Conservation (phyloP, 2,329 filamentous ascomycete species). For the Byssothecium circinans region DNA sequence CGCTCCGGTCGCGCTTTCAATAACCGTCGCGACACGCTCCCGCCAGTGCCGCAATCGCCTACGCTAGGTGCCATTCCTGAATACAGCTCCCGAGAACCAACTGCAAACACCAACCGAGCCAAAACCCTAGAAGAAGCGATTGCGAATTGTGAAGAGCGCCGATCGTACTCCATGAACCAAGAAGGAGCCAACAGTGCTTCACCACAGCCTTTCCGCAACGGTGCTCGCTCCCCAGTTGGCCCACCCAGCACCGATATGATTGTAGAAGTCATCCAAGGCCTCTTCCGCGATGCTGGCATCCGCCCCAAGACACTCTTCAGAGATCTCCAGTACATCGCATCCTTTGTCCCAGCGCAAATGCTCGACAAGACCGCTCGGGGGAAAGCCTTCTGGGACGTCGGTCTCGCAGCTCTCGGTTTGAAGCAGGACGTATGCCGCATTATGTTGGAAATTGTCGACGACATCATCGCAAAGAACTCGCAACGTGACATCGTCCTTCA, state of each 20-base stretch:
- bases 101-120: constrained; percentile 46
- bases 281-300: constrained; percentile 50
- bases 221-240: constrained; percentile 40
- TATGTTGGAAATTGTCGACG: constrained; percentile 75
- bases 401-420: constrained; percentile 80
- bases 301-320: constrained; percentile 53
- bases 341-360: constrained; percentile 60
- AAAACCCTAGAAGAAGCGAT: constrained; percentile 66
- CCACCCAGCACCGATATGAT: constrained; percentile 48
- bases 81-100: constrained; percentile 48
- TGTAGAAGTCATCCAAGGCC: constrained; percentile 46
- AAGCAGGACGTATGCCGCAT: constrained; percentile 86
- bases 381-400: constrained; percentile 89
- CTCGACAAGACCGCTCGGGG: constrained; percentile 61
- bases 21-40: constrained; percentile 44
- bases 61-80: constrained; percentile 50
- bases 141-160: constrained; percentile 69
- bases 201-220: constrained; percentile 39
- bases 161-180: constrained; percentile 58
- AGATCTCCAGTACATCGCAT: constrained; percentile 59
- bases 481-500: constrained; percentile 53
- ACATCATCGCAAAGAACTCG: constrained; percentile 69
- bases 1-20: constrained; percentile 52
- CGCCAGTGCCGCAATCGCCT: constrained; percentile 48
- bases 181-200: constrained; percentile 40